These are phyloP conservation scores for Eutypa lata DNA, from an alignment of 2,329 filamentous ascomycete genomes.

Conservation along the genomic window DNA sequence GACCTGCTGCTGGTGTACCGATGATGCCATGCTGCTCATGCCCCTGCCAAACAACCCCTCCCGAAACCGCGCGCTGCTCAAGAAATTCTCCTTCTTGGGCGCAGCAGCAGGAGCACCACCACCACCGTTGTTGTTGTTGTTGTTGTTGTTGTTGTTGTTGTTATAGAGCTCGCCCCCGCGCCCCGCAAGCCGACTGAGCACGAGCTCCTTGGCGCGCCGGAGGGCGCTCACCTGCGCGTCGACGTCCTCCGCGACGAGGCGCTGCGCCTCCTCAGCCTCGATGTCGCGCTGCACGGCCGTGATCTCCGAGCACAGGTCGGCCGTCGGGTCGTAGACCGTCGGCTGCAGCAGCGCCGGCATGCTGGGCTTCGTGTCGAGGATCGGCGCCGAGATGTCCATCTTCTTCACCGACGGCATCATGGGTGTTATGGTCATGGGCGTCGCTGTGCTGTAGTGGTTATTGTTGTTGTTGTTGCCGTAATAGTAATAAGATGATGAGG, in stretches of 20 bases:
- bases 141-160: slow-evolving; percentile 22
- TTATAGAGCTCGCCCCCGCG: slow-evolving; percentile 33
- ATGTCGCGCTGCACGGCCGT: slow-evolving; percentile 57
- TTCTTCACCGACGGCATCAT: slow-evolving; percentile 15
- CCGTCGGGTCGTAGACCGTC: slow-evolving; percentile 51
- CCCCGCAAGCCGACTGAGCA: slow-evolving; percentile 53
- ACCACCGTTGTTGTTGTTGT: slow-evolving; percentile 25
- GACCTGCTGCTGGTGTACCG: slow-evolving; percentile 6
- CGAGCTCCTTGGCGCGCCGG: slow-evolving; percentile 57
- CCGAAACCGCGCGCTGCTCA: slow-evolving; percentile 35
- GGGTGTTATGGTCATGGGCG: slow-evolving; percentile 24
- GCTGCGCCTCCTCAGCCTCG: slow-evolving; percentile 53
- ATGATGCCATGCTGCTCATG: slow-evolving; percentile 18
- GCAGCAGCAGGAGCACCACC: slow-evolving; percentile 10
- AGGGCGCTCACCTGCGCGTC: slow-evolving; percentile 53
- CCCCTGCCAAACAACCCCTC: slow-evolving; percentile 42
- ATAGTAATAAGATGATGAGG: neutral
- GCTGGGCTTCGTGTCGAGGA: slow-evolving; percentile 43
- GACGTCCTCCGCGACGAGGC: slow-evolving; percentile 55
- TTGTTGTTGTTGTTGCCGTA: slow-evolving; percentile 7
- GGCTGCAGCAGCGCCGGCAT: slow-evolving; percentile 53
- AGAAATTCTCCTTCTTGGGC: slow-evolving; percentile 16
- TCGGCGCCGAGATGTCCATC: slow-evolving; percentile 45
- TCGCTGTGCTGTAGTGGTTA: slow-evolving; percentile 19
- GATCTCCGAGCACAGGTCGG: slow-evolving; percentile 42